Percentiles rank a stretch among this genome's conserved stretches.
phyloP scores from a whole-genome alignment of 345 rosid genomes.

The Sonneratia alba region DNA sequence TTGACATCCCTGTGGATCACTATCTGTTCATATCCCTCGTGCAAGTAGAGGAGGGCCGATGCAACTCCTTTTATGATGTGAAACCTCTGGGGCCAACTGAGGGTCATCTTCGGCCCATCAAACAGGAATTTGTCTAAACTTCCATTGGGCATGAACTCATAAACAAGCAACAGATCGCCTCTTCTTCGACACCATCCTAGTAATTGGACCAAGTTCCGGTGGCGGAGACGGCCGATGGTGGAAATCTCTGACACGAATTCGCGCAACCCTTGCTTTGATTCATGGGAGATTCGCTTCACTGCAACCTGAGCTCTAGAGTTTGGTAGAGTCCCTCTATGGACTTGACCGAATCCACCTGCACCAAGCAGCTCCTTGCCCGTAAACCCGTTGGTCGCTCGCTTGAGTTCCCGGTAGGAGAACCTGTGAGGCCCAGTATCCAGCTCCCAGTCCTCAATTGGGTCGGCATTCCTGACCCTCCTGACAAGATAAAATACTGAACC shows the following conservation, averaged over 20 bases:
- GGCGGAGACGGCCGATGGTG: slow-evolving; percentile 86
- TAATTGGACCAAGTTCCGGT: slow-evolving; percentile 72
- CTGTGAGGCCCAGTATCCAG: slow-evolving; percentile 70
- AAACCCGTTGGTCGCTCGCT: slow-evolving; percentile 61
- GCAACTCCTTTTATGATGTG: slow-evolving; percentile 64
- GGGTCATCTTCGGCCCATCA: slow-evolving; percentile 37
- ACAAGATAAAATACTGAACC: slow-evolving; percentile 16
- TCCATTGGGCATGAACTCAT: slow-evolving; percentile 88
- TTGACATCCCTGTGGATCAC: slow-evolving; percentile 88
- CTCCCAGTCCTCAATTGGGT: slow-evolving; percentile 71
- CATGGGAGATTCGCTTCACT: slow-evolving; percentile 66
- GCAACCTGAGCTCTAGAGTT: slow-evolving; percentile 48
- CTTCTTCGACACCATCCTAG: slow-evolving; percentile 71
- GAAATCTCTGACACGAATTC: slow-evolving; percentile 82
- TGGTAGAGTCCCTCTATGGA: slow-evolving; percentile 58
- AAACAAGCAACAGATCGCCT: slow-evolving; percentile 67
- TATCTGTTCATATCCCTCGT: slow-evolving; percentile 79
- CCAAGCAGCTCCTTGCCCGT: slow-evolving; percentile 62
- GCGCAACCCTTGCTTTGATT: slow-evolving; percentile 76
- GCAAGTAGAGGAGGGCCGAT: slow-evolving; percentile 70
- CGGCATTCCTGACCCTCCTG: slow-evolving; percentile 43
- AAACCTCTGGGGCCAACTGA: slow-evolving; percentile 73
- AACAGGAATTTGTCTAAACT: slow-evolving; percentile 75
- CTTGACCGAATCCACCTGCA: slow-evolving; percentile 74
- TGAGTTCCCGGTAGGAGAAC: slow-evolving; percentile 55